Percentiles rank a stretch among this genome's conserved stretches.
phyloP scores from a whole-genome alignment of 2,329 filamentous ascomycete species.

The Cadophora malorum region DNA sequence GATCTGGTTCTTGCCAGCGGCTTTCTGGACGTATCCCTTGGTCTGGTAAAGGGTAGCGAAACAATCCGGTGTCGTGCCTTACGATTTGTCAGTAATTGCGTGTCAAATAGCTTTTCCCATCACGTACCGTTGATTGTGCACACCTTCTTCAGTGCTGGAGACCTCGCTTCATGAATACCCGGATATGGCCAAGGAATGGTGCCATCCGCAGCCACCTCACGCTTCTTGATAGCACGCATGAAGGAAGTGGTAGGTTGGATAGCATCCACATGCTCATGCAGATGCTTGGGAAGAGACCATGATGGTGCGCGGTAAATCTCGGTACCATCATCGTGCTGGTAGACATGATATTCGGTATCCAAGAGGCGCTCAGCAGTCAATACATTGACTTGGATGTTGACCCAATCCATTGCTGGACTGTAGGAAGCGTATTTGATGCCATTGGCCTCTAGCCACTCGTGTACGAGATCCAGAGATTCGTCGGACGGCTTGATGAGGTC shows the following conservation, averaged over 20 bases:
- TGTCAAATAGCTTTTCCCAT: too few relatives aligned
- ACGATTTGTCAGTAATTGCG: too few relatives aligned
- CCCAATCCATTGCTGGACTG: slow-evolving; percentile 63
- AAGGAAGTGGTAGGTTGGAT: slow-evolving; percentile 68
- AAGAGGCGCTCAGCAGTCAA: slow-evolving; percentile 58
- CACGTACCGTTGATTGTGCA: slow-evolving; percentile 61
- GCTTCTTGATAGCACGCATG: slow-evolving; percentile 49
- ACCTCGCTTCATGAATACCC: slow-evolving; percentile 21
- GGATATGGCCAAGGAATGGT: slow-evolving; percentile 17
- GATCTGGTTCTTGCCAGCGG: slow-evolving; percentile 32
- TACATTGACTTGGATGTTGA: slow-evolving; percentile 59
- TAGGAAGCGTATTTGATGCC: slow-evolving; percentile 54
- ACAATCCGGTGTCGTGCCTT: slow-evolving; percentile 38
- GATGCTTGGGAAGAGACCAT: slow-evolving; percentile 63
- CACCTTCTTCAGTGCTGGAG: slow-evolving; percentile 52
- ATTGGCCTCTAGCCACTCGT: slow-evolving; percentile 61
- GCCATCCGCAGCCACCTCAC: neutral
- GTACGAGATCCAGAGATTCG: slow-evolving; percentile 57
- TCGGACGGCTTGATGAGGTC: slow-evolving; percentile 59
- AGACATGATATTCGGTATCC: slow-evolving; percentile 58
- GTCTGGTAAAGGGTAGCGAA: slow-evolving; percentile 39
- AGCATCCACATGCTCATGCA: slow-evolving; percentile 63
- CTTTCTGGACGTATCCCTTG: slow-evolving; percentile 32
- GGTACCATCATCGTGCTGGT: slow-evolving; percentile 60
- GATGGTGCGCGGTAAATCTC: slow-evolving; percentile 57